Percentiles rank a stretch among this genome's conserved stretches.
phyloP scores from a whole-genome alignment of 495 filamentous ascomycete species.

The Choiromyces venosus region DNA sequence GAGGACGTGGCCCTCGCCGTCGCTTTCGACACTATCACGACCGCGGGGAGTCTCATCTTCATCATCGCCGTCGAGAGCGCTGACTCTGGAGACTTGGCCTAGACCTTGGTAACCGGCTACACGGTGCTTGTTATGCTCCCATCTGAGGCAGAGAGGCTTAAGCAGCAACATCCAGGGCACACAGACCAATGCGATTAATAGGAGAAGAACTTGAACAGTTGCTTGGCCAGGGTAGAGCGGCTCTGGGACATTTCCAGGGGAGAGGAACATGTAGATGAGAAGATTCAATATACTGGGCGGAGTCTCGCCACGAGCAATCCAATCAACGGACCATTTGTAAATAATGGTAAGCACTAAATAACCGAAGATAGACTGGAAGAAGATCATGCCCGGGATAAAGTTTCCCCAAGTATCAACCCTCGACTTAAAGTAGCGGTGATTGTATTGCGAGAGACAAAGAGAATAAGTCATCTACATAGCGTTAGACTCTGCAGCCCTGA shows the following conservation, averaged over 20 bases:
- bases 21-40: constrained; percentile 70
- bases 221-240: constrained; percentile 72
- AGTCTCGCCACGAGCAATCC: constrained; percentile 58
- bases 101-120: constrained; percentile 87
- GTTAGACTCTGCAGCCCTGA: neutral
- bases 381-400: constrained; percentile 96
- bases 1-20: constrained; percentile 84
- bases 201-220: constrained; percentile 64
- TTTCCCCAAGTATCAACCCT: constrained; percentile 94
- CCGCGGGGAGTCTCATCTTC: constrained; percentile 51
- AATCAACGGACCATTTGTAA: constrained; percentile 95
- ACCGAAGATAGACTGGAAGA: constrained; percentile 98
- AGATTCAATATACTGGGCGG: constrained; percentile 93
- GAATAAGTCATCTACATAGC: constrained; percentile 83
- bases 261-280: constrained; percentile 99
- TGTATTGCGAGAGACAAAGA: constrained; percentile 84
- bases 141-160: constrained; percentile 89
- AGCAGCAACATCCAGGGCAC: constrained; percentile 88
- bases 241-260: constrained; percentile 65
- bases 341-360: constrained; percentile 90
- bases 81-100: constrained; percentile 70
- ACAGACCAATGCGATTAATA: constrained; percentile 77
- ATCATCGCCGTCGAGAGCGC: constrained; percentile 79
- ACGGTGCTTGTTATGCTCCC: constrained; percentile 84
- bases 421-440: constrained; percentile 87